These are phyloP conservation scores for Trypanosoma melophagium DNA, from an alignment of 208 protist genomes.

Conservation along the genomic window DNA sequence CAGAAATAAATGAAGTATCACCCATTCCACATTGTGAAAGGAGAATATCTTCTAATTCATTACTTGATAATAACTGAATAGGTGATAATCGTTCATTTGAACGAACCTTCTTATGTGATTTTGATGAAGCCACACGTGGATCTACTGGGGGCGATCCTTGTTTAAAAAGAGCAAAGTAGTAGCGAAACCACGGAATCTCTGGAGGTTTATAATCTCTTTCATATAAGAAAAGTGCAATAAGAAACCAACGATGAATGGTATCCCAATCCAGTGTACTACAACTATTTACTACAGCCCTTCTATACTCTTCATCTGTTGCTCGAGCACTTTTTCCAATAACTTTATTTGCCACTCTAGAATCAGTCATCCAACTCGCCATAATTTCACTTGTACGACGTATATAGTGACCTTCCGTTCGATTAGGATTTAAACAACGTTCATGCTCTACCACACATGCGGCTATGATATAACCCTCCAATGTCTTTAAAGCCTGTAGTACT, in stretches of 20 bases:
- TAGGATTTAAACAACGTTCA: conserved; percentile 12
- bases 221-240: conserved; percentile 53
- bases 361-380: conserved; percentile 11
- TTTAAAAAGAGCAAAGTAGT: conserved; percentile 46
- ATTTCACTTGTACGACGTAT: conserved; percentile 10
- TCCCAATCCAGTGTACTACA: conserved; percentile 47
- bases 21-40: conserved; percentile 48
- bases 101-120: too few relatives aligned
- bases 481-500: conserved; percentile 33
- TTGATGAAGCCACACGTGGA: too few relatives aligned
- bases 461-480: conserved; percentile 69
- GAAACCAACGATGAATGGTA: conserved; percentile 60
- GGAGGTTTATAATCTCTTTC: conserved; percentile 40
- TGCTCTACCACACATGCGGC: conserved; percentile 46
- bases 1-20: conserved; percentile 60
- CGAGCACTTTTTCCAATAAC: conserved; percentile 12
- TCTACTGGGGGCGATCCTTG: background rate
- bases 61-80: conserved; percentile 18
- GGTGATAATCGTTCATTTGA: background rate
- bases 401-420: background rate
- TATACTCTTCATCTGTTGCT: conserved; percentile 28
- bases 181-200: conserved; percentile 58
- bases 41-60: conserved; percentile 43
- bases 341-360: background rate
- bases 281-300: conserved; percentile 34